Evolutionary conservation across 257 asterid genomes (phyloP).

Genomic region (Gynochthodes officinalis): DNA sequence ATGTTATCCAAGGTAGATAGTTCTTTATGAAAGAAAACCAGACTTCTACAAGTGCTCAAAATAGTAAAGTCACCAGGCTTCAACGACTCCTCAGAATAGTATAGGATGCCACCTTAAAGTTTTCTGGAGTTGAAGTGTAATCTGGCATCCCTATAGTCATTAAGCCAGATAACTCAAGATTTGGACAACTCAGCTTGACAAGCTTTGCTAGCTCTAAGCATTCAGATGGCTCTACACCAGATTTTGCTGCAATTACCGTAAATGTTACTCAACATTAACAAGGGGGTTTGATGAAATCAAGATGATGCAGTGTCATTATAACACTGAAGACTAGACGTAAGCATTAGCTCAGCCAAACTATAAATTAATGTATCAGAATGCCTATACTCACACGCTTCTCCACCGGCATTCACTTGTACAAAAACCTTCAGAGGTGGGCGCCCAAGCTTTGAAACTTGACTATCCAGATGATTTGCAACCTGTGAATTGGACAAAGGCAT

Average conservation of each 20-base stretch:
- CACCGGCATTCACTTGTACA: constrained; percentile 90
- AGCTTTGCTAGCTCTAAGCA: constrained; percentile 69
- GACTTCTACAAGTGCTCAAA: background rate
- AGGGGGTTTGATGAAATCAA: constrained; percentile 8
- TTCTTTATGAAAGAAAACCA: background rate
- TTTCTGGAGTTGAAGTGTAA: constrained; percentile 83
- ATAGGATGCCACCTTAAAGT: constrained; percentile 57
- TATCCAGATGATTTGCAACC: constrained; percentile 74
- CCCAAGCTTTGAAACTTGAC: constrained; percentile 61
- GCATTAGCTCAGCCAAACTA: background rate
- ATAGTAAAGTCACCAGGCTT: background rate
- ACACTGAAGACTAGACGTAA: background rate
- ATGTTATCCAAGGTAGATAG: background rate
- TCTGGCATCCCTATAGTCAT: constrained; percentile 96
- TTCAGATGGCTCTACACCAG: constrained; percentile 72
- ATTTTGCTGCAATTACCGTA: constrained; percentile 60
- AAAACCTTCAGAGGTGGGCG: constrained; percentile 70
- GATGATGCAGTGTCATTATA: background rate
- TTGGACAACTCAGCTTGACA: constrained; percentile 58
- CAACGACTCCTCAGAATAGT: background rate
- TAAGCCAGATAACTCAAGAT: constrained; percentile 81
- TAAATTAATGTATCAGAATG: background rate
- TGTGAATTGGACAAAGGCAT: constrained; percentile 26
- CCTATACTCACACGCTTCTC: constrained; percentile 75
- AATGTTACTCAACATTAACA: constrained; percentile 12